Percentiles rank a stretch among this genome's conserved stretches.
These are phyloP conservation scores for Cyclotella sp. DNA, from an alignment of 108 stramenopile species.

Conservation along the genomic window DNA sequence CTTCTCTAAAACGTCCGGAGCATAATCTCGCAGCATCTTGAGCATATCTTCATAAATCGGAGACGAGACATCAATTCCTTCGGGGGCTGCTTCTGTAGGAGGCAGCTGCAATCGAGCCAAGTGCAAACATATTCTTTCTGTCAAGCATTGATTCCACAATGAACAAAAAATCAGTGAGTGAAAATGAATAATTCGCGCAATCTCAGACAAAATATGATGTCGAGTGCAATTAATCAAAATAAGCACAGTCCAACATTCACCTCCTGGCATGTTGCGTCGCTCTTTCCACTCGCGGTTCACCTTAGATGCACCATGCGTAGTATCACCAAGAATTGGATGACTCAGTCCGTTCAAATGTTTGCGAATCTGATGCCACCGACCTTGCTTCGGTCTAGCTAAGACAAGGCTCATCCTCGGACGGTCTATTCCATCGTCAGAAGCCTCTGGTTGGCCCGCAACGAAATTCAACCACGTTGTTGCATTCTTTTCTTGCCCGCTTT, in stretches of 20 bases:
- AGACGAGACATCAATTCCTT: conserved; percentile 71
- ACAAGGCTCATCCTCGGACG: conserved; percentile 72
- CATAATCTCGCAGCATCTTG: conserved; percentile 57
- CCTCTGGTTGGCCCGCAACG: conserved; percentile 69
- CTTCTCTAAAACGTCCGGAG: conserved; percentile 69
- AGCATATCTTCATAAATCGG: conserved; percentile 76
- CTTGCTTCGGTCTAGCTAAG: conserved; percentile 74
- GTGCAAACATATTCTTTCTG: conserved; percentile 76
- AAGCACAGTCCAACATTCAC: no score
- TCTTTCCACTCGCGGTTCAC: conserved; percentile 76
- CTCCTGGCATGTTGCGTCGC: conserved; percentile 59
- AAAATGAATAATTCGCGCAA: no score
- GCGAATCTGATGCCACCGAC: conserved; percentile 92
- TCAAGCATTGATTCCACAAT: no score
- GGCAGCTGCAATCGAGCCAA: conserved; percentile 65
- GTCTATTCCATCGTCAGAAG: conserved; percentile 44
- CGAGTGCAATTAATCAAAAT: no score
- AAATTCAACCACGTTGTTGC: conserved; percentile 79
- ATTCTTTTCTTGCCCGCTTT: conserved; percentile 64
- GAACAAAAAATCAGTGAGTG: no score
- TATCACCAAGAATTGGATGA: conserved; percentile 89
- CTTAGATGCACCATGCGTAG: conserved; percentile 72
- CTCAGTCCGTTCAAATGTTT: conserved; percentile 80
- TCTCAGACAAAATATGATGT: no score
- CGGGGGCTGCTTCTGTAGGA: conserved; percentile 48